These are phyloP conservation scores for Bipolaris victoriae DNA, from an alignment of 2,329 filamentous ascomycete species.

Conservation along the genomic window DNA sequence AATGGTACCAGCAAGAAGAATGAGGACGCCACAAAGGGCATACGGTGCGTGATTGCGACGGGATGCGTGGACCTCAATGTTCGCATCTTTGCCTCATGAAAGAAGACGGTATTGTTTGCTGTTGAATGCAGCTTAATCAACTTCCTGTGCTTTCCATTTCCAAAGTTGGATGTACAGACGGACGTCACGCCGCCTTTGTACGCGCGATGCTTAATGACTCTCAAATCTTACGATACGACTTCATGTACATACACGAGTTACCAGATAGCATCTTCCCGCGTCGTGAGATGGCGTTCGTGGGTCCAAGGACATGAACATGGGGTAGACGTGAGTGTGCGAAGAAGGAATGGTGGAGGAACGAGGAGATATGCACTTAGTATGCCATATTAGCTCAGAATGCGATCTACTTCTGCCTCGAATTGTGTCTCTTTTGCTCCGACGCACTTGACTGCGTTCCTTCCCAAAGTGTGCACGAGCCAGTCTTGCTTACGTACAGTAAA, in stretches of 20 bases:
- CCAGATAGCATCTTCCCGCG: conserved; percentile 14
- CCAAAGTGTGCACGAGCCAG: not conserved
- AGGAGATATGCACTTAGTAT: conserved; percentile 7
- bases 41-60: conserved; percentile 85
- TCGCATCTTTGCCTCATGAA: conserved; percentile 72
- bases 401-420: conserved; percentile 3
- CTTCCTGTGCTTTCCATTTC: conserved; percentile 13
- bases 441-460: too few relatives aligned
- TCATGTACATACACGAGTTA: conserved; percentile 34
- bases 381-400: conserved; percentile 3
- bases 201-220: conserved; percentile 6
- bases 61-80: conserved; percentile 83
- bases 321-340: conserved; percentile 10
- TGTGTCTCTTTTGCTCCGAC: not conserved
- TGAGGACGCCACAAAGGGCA: conserved; percentile 62
- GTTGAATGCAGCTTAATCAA: conserved; percentile 7
- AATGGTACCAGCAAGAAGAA: conserved; percentile 60
- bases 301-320: conserved; percentile 10
- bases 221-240: conserved; percentile 26
- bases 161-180: conserved; percentile 16
- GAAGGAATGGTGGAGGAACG: conserved; percentile 5
- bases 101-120: not conserved
- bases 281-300: conserved; percentile 10
- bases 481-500: not conserved
- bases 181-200: conserved; percentile 2